A percentile compares a stretch with the other conserved stretches of the same genome.
These are phyloP conservation scores for Globisporangium camurandrum DNA, from an alignment of 352 stramenopile genomes.

Conservation along the genomic window DNA sequence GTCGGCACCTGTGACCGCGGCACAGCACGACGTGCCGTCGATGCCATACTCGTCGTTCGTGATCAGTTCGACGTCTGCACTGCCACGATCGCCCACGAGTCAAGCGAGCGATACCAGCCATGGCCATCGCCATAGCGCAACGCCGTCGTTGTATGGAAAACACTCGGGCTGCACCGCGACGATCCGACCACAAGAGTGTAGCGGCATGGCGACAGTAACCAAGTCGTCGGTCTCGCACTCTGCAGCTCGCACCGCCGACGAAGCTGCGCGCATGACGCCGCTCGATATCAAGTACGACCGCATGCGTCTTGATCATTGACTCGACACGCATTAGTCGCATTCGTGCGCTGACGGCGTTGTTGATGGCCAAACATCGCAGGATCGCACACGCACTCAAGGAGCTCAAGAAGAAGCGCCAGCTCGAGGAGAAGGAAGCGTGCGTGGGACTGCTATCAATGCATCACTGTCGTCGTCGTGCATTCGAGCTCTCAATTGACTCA, in stretches of 20 bases:
- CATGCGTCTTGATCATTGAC: too few relatives aligned
- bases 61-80: background rate
- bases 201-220: background rate
- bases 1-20: conserved; percentile 34
- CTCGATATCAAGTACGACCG: conserved; percentile 64
- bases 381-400: conserved; percentile 76
- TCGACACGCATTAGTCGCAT: too few relatives aligned
- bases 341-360: too few relatives aligned
- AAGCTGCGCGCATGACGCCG: conserved; percentile 19
- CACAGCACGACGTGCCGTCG: conserved; percentile 9
- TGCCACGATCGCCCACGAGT: background rate
- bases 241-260: too few relatives aligned
- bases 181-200: conserved; percentile 40
- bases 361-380: conserved; percentile 14
- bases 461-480: background rate
- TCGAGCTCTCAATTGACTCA: too few relatives aligned
- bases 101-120: background rate
- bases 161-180: conserved; percentile 30
- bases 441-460: background rate
- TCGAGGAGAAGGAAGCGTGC: conserved; percentile 45
- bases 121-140: conserved; percentile 4
- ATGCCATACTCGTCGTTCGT: conserved; percentile 11
- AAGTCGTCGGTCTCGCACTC: too few relatives aligned
- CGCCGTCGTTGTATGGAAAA: conserved; percentile 12
- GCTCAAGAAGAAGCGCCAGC: conserved; percentile 47